A percentile compares a stretch with the other conserved stretches of the same genome.
phyloP scores from a whole-genome alignment of 495 filamentous ascomycete genomes.

The Lophiotrema nucula region DNA sequence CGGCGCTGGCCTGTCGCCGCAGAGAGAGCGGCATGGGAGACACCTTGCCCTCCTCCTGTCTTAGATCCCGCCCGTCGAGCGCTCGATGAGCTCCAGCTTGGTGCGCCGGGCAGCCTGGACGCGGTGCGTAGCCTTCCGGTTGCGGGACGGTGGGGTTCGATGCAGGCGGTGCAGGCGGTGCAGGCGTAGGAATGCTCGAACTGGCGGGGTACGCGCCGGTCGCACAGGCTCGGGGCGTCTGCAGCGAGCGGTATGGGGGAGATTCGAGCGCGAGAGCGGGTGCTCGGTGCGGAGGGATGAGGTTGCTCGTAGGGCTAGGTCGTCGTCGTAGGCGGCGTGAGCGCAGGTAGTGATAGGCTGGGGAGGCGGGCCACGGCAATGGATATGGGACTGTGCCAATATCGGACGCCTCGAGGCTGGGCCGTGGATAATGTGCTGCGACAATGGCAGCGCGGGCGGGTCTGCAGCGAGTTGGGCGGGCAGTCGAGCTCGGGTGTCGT shows the following conservation, averaged over 20 bases:
- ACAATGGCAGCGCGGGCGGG: not conserved
- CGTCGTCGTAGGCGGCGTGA: constrained; percentile 9
- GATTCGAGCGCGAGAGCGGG: not conserved
- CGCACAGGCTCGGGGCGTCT: constrained; percentile 8
- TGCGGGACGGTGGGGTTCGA: constrained; percentile 16
- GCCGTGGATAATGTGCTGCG: not conserved
- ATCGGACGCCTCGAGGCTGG: not conserved
- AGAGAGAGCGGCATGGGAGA: constrained; percentile 36
- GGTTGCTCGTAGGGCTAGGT: constrained; percentile 21
- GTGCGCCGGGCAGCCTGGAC: constrained; percentile 1
- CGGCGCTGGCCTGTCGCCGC: constrained; percentile 27
- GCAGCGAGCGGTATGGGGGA: not conserved
- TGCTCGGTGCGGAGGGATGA: not conserved
- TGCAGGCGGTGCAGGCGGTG: constrained; percentile 1
- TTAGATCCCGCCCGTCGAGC: not conserved
- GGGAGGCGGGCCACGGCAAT: constrained; percentile 1
- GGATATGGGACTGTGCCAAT: not conserved
- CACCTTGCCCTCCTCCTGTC: constrained; percentile 3
- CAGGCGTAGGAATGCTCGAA: constrained; percentile 11
- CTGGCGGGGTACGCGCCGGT: constrained; percentile 27
- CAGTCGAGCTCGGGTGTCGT: not conserved
- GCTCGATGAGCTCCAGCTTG: constrained; percentile 12
- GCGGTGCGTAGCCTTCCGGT: constrained; percentile 15
- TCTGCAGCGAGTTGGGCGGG: not conserved
- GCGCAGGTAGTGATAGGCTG: constrained; percentile 19